A percentile compares a stretch with the other conserved stretches of the same genome.
Evolutionary conservation across 495 filamentous ascomycete species (phyloP).

Genomic region (Xeromyces bisporus): DNA sequence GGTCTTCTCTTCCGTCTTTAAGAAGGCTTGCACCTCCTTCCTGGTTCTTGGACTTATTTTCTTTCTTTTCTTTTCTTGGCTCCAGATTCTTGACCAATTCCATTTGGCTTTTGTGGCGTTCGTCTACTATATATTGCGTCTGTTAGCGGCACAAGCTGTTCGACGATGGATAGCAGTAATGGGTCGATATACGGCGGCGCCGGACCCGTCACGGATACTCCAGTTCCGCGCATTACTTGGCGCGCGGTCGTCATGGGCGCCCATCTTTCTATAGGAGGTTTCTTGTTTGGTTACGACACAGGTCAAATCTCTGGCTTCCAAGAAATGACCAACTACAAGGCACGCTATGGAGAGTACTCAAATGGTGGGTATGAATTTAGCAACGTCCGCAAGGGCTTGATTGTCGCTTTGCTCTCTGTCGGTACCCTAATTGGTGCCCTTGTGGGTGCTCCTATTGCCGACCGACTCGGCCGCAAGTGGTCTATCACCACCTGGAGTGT

Average conservation of each 20-base stretch:
- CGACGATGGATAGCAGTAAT: too few species aligned
- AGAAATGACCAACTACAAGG: slow-evolving; percentile 36
- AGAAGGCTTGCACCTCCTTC: too few species aligned
- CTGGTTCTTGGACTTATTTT: too few species aligned
- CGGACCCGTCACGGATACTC: slow-evolving; percentile 15
- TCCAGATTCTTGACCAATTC: too few species aligned
- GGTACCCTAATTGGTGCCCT: slow-evolving; percentile 54
- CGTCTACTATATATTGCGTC: too few species aligned
- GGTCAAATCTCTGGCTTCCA: slow-evolving; percentile 44
- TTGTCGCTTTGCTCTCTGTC: slow-evolving; percentile 41
- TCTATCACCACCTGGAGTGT: slow-evolving; percentile 38
- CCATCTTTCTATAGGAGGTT: slow-evolving; percentile 50
- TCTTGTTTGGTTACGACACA: slow-evolving; percentile 38
- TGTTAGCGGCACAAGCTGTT: too few species aligned
- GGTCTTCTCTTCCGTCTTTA: too few species aligned
- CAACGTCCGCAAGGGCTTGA: slow-evolving; percentile 33
- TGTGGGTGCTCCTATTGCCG: slow-evolving; percentile 35
- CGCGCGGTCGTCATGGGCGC: slow-evolving; percentile 34
- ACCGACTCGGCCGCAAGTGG: slow-evolving; percentile 35
- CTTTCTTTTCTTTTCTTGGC: too few species aligned
- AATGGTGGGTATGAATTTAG: slow-evolving; percentile 25
- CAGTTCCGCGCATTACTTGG: slow-evolving; percentile 25
- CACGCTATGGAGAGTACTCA: slow-evolving; percentile 23
- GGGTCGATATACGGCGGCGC: not conserved
- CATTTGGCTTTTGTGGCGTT: too few species aligned